A percentile compares a stretch with the other conserved stretches of the same genome.
phyloP scores from a whole-genome alignment of 1,139 yeast genomes.

The Suhomyces taliae region DNA sequence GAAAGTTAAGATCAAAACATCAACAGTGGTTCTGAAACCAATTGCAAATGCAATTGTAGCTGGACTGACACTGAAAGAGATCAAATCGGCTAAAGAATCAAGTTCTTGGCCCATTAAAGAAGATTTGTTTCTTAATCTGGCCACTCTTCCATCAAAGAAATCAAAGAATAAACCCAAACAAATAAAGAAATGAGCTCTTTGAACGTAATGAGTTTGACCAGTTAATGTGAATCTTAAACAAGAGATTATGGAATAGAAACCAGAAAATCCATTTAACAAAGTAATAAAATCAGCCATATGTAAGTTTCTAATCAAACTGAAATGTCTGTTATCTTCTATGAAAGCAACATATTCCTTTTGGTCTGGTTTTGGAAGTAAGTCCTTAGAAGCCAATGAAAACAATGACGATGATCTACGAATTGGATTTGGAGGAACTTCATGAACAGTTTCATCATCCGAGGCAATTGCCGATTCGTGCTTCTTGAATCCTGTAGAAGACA shows the following conservation, averaged over 20 bases:
- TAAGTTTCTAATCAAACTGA: conserved; percentile 71
- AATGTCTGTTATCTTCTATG: conserved; percentile 76
- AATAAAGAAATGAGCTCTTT: conserved; percentile 86
- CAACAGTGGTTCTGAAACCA: conserved; percentile 83
- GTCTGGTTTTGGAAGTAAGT: conserved; percentile 55
- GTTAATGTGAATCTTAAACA: conserved; percentile 80
- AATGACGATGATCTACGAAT: conserved; percentile 46
- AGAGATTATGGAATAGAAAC: conserved; percentile 85
- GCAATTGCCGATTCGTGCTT: conserved; percentile 40
- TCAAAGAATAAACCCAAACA: conserved; percentile 90
- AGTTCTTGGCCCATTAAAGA: conserved; percentile 96
- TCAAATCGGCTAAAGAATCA: conserved; percentile 92
- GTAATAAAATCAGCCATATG: conserved; percentile 97
- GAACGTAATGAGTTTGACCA: conserved; percentile 66
- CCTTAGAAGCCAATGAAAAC: conserved; percentile 31
- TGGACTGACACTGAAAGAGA: conserved; percentile 91
- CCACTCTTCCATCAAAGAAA: conserved; percentile 95
- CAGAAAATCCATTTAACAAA: conserved; percentile 83
- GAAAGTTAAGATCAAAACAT: conserved; percentile 70
- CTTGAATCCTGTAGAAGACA: conserved; percentile 19
- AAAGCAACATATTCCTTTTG: conserved; percentile 75
- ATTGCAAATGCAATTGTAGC: conserved; percentile 89
- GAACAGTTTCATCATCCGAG: conserved; percentile 30
- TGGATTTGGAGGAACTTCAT: conserved; percentile 20
- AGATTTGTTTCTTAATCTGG: conserved; percentile 87